Conservation (phyloP, 1,284 basidiomycete species). For the Puccinia triticina region DNA sequence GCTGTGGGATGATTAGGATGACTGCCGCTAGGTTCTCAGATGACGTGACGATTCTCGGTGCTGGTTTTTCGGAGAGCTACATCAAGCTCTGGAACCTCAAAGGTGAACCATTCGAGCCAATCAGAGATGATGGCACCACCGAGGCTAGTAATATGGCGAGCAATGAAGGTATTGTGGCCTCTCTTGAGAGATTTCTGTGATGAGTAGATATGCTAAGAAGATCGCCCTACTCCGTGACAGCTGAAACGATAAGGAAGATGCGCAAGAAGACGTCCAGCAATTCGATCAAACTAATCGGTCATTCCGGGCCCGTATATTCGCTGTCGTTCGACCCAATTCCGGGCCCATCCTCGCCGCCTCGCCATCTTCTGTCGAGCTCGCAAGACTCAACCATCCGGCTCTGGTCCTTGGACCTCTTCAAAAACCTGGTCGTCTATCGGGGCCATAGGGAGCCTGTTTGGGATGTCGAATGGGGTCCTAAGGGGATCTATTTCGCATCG, state of each 20-base stretch:
- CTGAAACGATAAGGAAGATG: slow-evolving; percentile 68
- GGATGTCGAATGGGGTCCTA: slow-evolving; percentile 98
- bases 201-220: background rate
- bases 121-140: slow-evolving; percentile 67
- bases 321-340: slow-evolving; percentile 88
- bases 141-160: slow-evolving; percentile 67
- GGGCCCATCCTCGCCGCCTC: slow-evolving; percentile 81
- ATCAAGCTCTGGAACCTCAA: slow-evolving; percentile 94
- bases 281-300: slow-evolving; percentile 90
- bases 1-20: slow-evolving; percentile 64
- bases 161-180: slow-evolving; percentile 67
- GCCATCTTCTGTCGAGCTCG: slow-evolving; percentile 86
- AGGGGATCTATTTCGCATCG: slow-evolving; percentile 97
- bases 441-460: slow-evolving; percentile 97
- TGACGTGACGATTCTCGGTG: slow-evolving; percentile 91
- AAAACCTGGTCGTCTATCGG: slow-evolving; percentile 88
- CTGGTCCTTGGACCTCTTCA: slow-evolving; percentile 94
- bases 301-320: slow-evolving; percentile 94
- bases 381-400: slow-evolving; percentile 87
- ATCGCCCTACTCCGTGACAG: slow-evolving; percentile 60
- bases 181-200: slow-evolving; percentile 57
- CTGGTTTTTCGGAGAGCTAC: slow-evolving; percentile 93
- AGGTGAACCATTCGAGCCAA: slow-evolving; percentile 80
- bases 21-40: slow-evolving; percentile 86
- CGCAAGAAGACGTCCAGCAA: slow-evolving; percentile 76